Conservation (phyloP, 371 early-diverging fungal genomes). For the Umbelopsis sp. region DNA sequence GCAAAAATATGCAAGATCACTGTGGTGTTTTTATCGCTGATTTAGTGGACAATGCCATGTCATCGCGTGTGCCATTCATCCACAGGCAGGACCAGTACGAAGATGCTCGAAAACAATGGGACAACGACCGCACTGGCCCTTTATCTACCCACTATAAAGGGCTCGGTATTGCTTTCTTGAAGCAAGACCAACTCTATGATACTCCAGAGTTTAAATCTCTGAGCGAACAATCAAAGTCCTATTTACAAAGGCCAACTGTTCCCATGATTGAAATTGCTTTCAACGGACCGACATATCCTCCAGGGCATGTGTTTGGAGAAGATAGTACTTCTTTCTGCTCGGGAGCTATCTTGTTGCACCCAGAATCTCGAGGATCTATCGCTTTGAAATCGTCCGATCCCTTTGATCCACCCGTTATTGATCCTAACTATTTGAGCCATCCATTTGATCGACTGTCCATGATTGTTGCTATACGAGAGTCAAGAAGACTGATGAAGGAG, state of each 20-base stretch:
- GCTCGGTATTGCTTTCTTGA: background rate
- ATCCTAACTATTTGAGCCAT: background rate
- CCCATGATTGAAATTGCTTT: background rate
- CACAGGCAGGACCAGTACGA: background rate
- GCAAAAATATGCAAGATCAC: slow-evolving; percentile 42
- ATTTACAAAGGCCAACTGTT: background rate
- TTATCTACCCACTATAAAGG: background rate
- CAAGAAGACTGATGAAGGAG: background rate
- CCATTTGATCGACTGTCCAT: background rate
- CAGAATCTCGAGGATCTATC: slow-evolving; percentile 15
- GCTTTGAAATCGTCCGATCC: background rate
- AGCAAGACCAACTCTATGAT: background rate
- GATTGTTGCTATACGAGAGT: background rate
- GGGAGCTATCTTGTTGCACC: background rate
- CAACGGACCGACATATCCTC: background rate
- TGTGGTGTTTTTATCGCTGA: background rate
- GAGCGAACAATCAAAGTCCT: background rate
- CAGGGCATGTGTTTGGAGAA: background rate
- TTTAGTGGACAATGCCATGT: background rate
- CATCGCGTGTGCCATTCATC: background rate
- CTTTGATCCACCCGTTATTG: background rate
- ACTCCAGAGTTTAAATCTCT: background rate
- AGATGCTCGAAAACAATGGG: background rate
- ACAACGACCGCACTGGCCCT: background rate
- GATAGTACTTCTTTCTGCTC: background rate